Percentiles rank a stretch among this genome's conserved stretches.
Conservation (phyloP, 2,329 filamentous ascomycete species). For the Colletotrichum coccodes region DNA sequence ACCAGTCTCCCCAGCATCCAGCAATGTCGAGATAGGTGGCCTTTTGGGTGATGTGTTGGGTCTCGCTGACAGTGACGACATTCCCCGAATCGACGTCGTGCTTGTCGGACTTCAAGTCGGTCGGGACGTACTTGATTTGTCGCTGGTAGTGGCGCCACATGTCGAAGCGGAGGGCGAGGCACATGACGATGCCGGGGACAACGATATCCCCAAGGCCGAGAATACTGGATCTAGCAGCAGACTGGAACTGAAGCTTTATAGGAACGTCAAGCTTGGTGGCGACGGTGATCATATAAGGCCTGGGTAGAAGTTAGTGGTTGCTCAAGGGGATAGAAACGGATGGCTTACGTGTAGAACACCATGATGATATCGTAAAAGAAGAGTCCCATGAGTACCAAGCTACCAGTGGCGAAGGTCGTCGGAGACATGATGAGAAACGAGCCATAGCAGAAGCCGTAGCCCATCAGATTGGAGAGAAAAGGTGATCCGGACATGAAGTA, state of each 20-base stretch:
- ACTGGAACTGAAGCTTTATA: slow-evolving; percentile 85
- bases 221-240: slow-evolving; percentile 78
- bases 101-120: slow-evolving; percentile 45
- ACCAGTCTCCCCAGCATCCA: slow-evolving; percentile 83
- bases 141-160: slow-evolving; percentile 83
- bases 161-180: slow-evolving; percentile 89
- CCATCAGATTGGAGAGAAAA: slow-evolving; percentile 83
- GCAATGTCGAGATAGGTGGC: slow-evolving; percentile 67
- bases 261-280: slow-evolving; percentile 91
- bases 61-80: slow-evolving; percentile 46
- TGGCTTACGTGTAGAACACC: slow-evolving; percentile 82
- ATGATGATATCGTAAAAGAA: slow-evolving; percentile 97
- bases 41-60: slow-evolving; percentile 53
- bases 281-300: slow-evolving; percentile 86
- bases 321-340: neutral
- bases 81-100: slow-evolving; percentile 45
- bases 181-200: slow-evolving; percentile 90
- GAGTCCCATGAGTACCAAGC: slow-evolving; percentile 78
- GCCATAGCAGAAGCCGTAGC: slow-evolving; percentile 87
- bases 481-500: slow-evolving; percentile 74
- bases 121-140: slow-evolving; percentile 63
- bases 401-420: slow-evolving; percentile 86
- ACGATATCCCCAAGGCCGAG: slow-evolving; percentile 95
- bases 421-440: slow-evolving; percentile 87
- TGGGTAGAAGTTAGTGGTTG: slow-evolving; percentile 44